Base-by-base conservation (phyloP, 2,329 filamentous ascomycete species). In the Stenocarpella maydis region DNA sequence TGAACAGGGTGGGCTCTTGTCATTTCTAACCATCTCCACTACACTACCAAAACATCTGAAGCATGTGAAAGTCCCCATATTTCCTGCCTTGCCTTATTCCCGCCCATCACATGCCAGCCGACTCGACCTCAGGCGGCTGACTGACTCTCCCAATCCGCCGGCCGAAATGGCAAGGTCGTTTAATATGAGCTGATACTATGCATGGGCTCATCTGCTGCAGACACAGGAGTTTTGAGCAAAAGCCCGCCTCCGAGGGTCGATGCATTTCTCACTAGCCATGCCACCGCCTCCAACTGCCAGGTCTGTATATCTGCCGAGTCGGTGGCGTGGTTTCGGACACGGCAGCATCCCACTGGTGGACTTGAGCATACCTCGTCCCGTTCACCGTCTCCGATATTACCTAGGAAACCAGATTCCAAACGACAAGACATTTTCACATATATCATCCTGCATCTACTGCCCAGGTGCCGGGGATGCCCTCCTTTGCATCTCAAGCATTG, bases 61-160 rank as follows among this genome's bases (percentile, higher is more conserved):
- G 63, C 68, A 69, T 69, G 68, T 69, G 68, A 69, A 69, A 66
- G 68, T 58, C 52, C 41, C 68, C 68, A 67, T 61, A 67, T 37
- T 61, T 19, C 41, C 28, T 43, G 8, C 34, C 34, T 37, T 37
- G 34, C 26, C 28, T 63, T 63, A 63, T 63, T 49, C 47, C 43
- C 58, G 58, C 12, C 6, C 58, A 49, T 63, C 58, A 63, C 58
- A 63, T 63, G 58, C 58, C 26, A 63, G 9, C 41, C 7, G 12
- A 43, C 28, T 21, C n/a, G n/a, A n/a, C n/a, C n/a, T n/a, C n/a
- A n/a, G n/a, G n/a, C n/a, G n/a, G n/a, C n/a, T n/a, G n/a, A 21
- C 43, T 31, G 58, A 39, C 5, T 17, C 28, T 9, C 43, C 43
- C 41, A n/a, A 8, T 1, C 12, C 34, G 10, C 6, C 24, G 34